Conservation (phyloP, 1,284 basidiomycete genomes). For the Cutaneotrichosporon spelunceum region DNA sequence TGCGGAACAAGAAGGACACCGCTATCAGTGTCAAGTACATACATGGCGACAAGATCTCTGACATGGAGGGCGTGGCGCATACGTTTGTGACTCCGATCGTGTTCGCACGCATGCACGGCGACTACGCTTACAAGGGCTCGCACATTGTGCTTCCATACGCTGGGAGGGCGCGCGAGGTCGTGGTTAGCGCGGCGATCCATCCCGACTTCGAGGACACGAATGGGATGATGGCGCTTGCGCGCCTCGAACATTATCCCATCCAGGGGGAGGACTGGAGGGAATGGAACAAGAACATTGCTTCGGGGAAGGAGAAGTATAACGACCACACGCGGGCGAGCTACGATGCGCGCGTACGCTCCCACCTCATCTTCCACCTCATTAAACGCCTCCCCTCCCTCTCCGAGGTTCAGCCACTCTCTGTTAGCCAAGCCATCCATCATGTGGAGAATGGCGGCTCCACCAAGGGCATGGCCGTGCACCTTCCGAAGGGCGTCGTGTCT, state of each 20-base stretch:
- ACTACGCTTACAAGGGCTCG: constrained; percentile 22
- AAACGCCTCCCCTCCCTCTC: not conserved
- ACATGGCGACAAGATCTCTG: constrained; percentile 22
- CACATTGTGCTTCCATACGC: constrained; percentile 18
- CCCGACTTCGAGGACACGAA: constrained; percentile 30
- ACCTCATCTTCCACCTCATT: constrained; percentile 13
- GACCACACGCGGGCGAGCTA: not conserved
- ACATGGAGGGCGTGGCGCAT: constrained; percentile 34
- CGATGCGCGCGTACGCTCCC: constrained; percentile 3
- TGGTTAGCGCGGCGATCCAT: constrained; percentile 29
- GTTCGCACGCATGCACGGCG: constrained; percentile 26
- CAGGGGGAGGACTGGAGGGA: not conserved
- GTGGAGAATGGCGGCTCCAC: not conserved
- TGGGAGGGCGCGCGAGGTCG: constrained; percentile 15
- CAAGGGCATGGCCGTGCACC: not conserved
- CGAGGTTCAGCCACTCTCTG: not conserved
- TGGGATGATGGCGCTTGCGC: constrained; percentile 24
- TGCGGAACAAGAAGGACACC: constrained; percentile 32
- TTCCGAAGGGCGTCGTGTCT: constrained; percentile 17
- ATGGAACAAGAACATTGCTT: not conserved
- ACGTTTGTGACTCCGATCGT: constrained; percentile 30
- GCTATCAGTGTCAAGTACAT: constrained; percentile 32
- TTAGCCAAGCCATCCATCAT: not conserved
- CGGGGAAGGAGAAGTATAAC: not conserved
- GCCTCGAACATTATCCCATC: not conserved